A percentile compares a stretch with the other conserved stretches of the same genome.
Evolutionary conservation across 306 rosid species (phyloP).

Genomic region (Senna tora): DNA sequence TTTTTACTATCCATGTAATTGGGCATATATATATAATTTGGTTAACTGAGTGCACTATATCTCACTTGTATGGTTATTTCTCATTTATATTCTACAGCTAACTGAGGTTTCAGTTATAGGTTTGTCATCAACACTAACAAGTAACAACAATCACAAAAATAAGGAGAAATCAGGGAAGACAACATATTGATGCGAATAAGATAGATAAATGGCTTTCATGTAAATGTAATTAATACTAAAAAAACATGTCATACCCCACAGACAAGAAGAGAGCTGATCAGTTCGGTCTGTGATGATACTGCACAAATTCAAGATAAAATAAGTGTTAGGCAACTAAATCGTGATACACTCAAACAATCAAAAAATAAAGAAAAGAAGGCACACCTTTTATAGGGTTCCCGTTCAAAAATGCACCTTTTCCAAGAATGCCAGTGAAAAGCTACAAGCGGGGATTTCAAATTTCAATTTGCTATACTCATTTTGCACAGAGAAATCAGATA

Average conservation of each 20-base stretch:
- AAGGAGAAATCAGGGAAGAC: constrained; percentile 14
- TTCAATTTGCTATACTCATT: constrained; percentile 13
- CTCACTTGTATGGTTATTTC: constrained; percentile 20
- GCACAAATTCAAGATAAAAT: constrained; percentile 50
- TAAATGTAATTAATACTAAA: constrained; percentile 13
- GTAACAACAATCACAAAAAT: too few relatives aligned
- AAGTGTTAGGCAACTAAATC: constrained; percentile 22
- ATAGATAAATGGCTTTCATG: constrained; percentile 1
- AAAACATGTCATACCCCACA: constrained; percentile 73
- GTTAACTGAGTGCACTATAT: constrained; percentile 25
- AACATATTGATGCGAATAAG: constrained; percentile 21
- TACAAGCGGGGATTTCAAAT: constrained; percentile 40
- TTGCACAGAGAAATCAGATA: neutral
- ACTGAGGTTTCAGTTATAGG: constrained; percentile 19
- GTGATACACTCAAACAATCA: constrained; percentile 11
- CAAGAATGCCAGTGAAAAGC: constrained; percentile 84
- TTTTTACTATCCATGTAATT: neutral
- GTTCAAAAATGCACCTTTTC: constrained; percentile 87
- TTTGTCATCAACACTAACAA: constrained; percentile 8
- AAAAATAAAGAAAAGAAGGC: constrained; percentile 28
- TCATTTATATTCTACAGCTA: constrained; percentile 8
- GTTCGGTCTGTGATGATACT: constrained; percentile 80
- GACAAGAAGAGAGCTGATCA: constrained; percentile 79
- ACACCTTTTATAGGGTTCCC: constrained; percentile 83
- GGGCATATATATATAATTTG: neutral